A percentile compares a stretch with the other conserved stretches of the same genome.
Conservation (phyloP, 2,329 filamentous ascomycete species). For the Aspergillus jensenii region DNA sequence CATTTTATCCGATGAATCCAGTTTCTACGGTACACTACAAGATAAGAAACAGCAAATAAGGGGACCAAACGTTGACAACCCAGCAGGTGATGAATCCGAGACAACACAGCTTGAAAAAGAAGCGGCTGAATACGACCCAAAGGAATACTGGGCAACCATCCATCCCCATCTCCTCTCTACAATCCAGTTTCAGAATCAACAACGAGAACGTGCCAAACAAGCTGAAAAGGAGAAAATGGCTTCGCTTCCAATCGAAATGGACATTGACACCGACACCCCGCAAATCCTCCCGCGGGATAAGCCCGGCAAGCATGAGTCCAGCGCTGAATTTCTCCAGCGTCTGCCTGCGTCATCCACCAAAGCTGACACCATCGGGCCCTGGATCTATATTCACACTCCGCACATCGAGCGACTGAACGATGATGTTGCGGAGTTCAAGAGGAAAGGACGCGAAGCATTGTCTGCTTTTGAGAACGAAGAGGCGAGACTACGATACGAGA, state of each 20-base stretch:
- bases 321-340: slow-evolving; percentile 65
- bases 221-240: neutral
- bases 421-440: slow-evolving; percentile 50
- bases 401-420: slow-evolving; percentile 37
- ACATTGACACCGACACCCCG: neutral
- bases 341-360: slow-evolving; percentile 66
- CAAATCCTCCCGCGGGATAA: neutral
- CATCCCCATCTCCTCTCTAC: slow-evolving; percentile 34
- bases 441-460: slow-evolving; percentile 57
- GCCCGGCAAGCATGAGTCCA: slow-evolving; percentile 54
- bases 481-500: slow-evolving; percentile 52
- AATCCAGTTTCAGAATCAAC: slow-evolving; percentile 16
- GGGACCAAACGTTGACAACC: neutral
- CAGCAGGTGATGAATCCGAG: slow-evolving; percentile 56
- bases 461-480: slow-evolving; percentile 48
- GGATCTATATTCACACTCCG: slow-evolving; percentile 74
- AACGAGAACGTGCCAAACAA: neutral
- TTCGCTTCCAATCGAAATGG: slow-evolving; percentile 5
- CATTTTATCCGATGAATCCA: slow-evolving; percentile 45
- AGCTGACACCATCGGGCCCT: slow-evolving; percentile 50
- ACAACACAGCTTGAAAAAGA: slow-evolving; percentile 51
- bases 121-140: slow-evolving; percentile 52
- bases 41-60: neutral
- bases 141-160: slow-evolving; percentile 48
- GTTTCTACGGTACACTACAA: slow-evolving; percentile 41